A percentile compares a stretch with the other conserved stretches of the same genome.
phyloP scores from a whole-genome alignment of 2,329 filamentous ascomycete species.

The Aspergillus quadrilineatus region DNA sequence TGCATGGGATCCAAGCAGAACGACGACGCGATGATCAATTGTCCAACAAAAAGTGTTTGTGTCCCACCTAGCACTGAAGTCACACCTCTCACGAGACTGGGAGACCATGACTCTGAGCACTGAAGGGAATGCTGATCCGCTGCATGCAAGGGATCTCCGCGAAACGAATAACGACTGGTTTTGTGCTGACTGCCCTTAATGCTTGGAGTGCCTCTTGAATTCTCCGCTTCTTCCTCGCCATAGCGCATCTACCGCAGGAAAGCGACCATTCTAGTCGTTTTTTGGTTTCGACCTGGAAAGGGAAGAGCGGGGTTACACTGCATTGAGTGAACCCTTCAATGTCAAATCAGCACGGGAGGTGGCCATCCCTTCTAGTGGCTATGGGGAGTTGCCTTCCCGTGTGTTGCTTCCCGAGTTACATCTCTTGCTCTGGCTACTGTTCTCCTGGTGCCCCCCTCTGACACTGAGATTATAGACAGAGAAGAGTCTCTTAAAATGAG shows the following conservation, averaged over 20 bases:
- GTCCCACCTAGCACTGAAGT: neutral
- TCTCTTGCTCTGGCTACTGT: neutral
- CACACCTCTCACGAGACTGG: constrained; percentile 12
- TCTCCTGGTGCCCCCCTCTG: neutral
- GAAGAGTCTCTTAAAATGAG: neutral
- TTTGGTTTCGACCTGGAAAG: neutral
- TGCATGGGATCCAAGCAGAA: neutral
- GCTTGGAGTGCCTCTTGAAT: constrained; percentile 4
- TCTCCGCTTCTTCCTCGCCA: neutral
- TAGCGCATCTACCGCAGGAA: neutral
- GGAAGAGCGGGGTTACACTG: constrained; percentile 9
- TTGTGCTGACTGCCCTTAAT: neutral
- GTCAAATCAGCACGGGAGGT: neutral
- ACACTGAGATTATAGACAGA: neutral
- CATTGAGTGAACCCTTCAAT: neutral
- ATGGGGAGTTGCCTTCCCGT: neutral
- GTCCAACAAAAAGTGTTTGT: neutral
- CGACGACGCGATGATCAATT: neutral
- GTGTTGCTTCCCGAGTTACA: neutral
- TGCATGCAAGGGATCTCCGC: constrained; percentile 9
- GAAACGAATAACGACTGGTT: neutral
- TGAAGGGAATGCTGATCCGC: constrained; percentile 11
- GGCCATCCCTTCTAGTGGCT: neutral
- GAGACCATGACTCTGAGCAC: neutral
- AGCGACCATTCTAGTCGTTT: neutral